Evolutionary conservation across 2,329 filamentous ascomycete genomes (phyloP), one percentile per base, ranked within the genome.

Genomic region (Cephalotrichum gorgonifer): DNA sequence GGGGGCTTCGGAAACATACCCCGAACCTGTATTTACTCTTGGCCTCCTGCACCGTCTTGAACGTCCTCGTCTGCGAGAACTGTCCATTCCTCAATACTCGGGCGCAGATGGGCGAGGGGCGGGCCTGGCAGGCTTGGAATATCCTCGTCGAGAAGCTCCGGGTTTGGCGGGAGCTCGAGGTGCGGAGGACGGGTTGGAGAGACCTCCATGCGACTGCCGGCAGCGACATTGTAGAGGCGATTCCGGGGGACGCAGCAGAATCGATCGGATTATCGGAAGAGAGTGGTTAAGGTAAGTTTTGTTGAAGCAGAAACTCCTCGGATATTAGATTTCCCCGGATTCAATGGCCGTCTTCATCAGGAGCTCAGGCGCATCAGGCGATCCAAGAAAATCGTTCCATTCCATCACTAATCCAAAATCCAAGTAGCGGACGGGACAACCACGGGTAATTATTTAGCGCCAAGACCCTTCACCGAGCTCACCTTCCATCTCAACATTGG

Each of bases 1-100:
- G 15, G 8, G 27, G 12, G 11, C 14, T 22, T 6, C 20, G 20
- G n/a, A 39, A 39, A 54, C 72, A 54, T 71, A 78, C 74, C 50
- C 78, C 78, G 47, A 74, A 75, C 53, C 72, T 70, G 55, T 80
- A 73, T 54, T 76, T 67, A 62, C 74, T 79, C 65, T 75, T 77
- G 43, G 75, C 74, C 65, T 81, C 71, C 57, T 80, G 76, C 23
- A 80, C 71, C 8, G 77, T 78, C 64, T 75, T 78, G 57, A 60
- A 68, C 46, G 66, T 68, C 45, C 52, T 49, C 51, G 28, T 43
- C 20, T 48, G 46, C n/a, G 46, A 12, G 6, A 48, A 26, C 22
- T 42, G 46, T 15, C 11, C 14, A n/a, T 48, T 17, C n/a, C 25
- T 42, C 3, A 30, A n/a, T 27, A 30, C 38, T 15, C 39, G 46